These are phyloP conservation scores for Penicillium nordicum DNA, from an alignment of 2,329 filamentous ascomycete genomes.

Conservation along the genomic window DNA sequence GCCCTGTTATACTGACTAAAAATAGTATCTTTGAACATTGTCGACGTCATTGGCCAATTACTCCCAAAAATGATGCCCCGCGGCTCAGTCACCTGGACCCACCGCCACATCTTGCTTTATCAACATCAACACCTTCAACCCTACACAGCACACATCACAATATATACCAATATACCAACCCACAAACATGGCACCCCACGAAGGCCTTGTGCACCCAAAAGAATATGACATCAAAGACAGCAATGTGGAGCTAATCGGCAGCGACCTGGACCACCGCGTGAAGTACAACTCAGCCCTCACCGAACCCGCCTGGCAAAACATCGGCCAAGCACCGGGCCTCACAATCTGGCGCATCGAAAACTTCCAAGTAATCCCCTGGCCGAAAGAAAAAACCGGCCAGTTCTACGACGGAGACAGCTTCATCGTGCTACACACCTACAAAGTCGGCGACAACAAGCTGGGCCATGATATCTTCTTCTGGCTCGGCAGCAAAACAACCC, in stretches of 20 bases:
- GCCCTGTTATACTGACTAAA: neutral
- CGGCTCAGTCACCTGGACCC: slow-evolving; percentile 3
- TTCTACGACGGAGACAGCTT: slow-evolving; percentile 69
- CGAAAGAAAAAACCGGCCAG: slow-evolving; percentile 53
- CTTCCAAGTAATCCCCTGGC: slow-evolving; percentile 63
- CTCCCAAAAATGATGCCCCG: slow-evolving; percentile 2
- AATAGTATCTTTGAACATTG: neutral
- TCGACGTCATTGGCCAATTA: slow-evolving; percentile 3
- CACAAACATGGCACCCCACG: slow-evolving; percentile 56
- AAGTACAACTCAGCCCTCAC: slow-evolving; percentile 64
- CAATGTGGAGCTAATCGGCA: slow-evolving; percentile 64
- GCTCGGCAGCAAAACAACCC: slow-evolving; percentile 62
- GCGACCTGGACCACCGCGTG: slow-evolving; percentile 63
- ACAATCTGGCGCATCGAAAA: slow-evolving; percentile 65
- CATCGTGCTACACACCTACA: slow-evolving; percentile 61
- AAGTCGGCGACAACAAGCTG: slow-evolving; percentile 50
- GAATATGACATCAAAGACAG: slow-evolving; percentile 66
- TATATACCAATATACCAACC: neutral
- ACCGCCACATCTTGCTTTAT: slow-evolving; percentile 2
- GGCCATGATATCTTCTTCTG: slow-evolving; percentile 68
- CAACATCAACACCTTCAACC: neutral
- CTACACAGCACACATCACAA: neutral
- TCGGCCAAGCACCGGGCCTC: slow-evolving; percentile 55
- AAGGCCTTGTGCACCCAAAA: slow-evolving; percentile 60
- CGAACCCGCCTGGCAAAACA: slow-evolving; percentile 65